Conservation (phyloP, 495 filamentous ascomycete genomes). For the Annulohypoxylon bovei region DNA sequence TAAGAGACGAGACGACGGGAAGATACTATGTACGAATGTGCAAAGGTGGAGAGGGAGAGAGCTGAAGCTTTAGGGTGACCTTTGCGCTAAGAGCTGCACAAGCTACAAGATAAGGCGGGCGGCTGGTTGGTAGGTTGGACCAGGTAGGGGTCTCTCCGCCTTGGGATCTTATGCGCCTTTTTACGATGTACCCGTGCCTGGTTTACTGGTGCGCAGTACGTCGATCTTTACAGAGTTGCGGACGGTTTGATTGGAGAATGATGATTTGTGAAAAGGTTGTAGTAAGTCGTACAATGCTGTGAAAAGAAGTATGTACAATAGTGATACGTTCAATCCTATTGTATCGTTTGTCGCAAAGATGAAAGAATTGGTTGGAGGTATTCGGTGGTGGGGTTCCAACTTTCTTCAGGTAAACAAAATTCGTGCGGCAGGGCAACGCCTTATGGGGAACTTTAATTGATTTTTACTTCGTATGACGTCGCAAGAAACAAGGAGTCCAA, state of each 20-base stretch:
- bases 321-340: neutral
- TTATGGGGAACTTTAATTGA: constrained; percentile 1
- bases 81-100: constrained; percentile 34
- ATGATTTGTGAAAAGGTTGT: neutral
- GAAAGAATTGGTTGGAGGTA: neutral
- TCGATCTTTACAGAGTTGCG: too few relatives aligned
- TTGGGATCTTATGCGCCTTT: constrained; percentile 22
- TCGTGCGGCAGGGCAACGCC: constrained; percentile 25
- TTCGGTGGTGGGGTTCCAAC: neutral
- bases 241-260: neutral
- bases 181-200: neutral
- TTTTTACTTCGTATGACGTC: constrained; percentile 28
- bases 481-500: neutral
- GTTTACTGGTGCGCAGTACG: neutral
- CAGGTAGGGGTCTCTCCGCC: neutral
- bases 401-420: constrained; percentile 24
- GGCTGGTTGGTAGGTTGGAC: constrained; percentile 9
- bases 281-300: neutral
- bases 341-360: neutral
- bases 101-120: constrained; percentile 33
- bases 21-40: too few relatives aligned
- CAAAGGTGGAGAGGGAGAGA: constrained; percentile 14
- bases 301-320: neutral
- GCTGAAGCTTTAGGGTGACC: constrained; percentile 23
- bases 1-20: neutral